Evolutionary conservation across 768 basidiomycete genomes (phyloP).

Genomic region (Lactarius psammicola): DNA sequence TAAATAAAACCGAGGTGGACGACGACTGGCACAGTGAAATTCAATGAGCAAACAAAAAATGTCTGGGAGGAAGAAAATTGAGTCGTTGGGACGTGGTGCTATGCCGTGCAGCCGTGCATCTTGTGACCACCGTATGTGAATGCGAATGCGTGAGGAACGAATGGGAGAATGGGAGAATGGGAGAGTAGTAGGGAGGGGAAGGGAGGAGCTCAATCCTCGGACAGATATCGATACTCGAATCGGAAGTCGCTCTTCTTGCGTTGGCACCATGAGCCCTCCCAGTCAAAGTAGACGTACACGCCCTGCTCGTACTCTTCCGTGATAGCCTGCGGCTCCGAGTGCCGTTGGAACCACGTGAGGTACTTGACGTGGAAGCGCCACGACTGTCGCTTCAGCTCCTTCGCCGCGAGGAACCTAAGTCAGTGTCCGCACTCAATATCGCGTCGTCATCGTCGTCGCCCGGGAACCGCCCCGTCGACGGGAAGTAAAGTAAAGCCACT

Average conservation of each 20-base stretch:
- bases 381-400: slow-evolving; percentile 94
- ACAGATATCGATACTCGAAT: slow-evolving; percentile 93
- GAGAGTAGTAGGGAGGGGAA: not conserved
- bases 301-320: slow-evolving; percentile 99
- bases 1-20: slow-evolving; percentile 10
- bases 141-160: slow-evolving; percentile 11
- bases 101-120: not conserved
- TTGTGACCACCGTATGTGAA: not conserved
- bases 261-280: slow-evolving; percentile 99
- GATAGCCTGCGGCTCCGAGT: slow-evolving; percentile 96
- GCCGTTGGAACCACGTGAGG: slow-evolving; percentile 98
- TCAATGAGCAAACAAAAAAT: slow-evolving; percentile 12
- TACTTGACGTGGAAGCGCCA: slow-evolving; percentile 99
- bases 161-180: not conserved
- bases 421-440: slow-evolving; percentile 4
- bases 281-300: slow-evolving; percentile 98
- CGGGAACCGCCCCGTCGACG: slow-evolving; percentile 3
- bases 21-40: not conserved
- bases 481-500: slow-evolving; percentile 33
- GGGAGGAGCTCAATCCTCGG: slow-evolving; percentile 62
- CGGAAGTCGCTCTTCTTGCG: slow-evolving; percentile 98
- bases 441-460: not conserved
- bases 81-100: slow-evolving; percentile 3
- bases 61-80: slow-evolving; percentile 1
- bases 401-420: slow-evolving; percentile 86